Evolutionary conservation across 192 early-diverging fungal species (phyloP).

Genomic region (Lunasporangiospora selenospora): DNA sequence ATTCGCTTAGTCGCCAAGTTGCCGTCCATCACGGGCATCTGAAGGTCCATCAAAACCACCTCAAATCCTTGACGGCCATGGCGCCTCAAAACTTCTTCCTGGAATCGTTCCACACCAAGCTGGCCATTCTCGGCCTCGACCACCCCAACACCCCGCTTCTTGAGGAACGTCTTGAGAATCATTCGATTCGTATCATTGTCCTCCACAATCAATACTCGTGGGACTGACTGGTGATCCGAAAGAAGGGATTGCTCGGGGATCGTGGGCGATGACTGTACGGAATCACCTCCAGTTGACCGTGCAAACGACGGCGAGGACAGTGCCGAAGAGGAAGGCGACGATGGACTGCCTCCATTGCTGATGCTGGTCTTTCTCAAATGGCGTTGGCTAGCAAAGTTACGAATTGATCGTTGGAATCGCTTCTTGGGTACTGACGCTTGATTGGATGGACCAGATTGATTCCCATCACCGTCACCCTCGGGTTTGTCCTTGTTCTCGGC

Average conservation of each 20-base stretch:
- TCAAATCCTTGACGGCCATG: conserved; percentile 39
- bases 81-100: conserved; percentile 29
- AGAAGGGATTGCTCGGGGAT: too few species aligned
- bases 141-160: conserved; percentile 46
- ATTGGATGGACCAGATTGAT: conserved; percentile 14
- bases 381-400: conserved; percentile 6
- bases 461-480: not conserved
- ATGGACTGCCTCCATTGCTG: too few species aligned
- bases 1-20: conserved; percentile 51
- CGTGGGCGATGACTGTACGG: not conserved
- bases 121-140: conserved; percentile 54
- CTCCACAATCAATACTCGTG: conserved; percentile 51
- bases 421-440: conserved; percentile 5
- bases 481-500: not conserved
- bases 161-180: conserved; percentile 51
- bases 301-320: not conserved
- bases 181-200: conserved; percentile 54
- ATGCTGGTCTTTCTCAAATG: not conserved
- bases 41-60: conserved; percentile 54
- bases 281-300: not conserved
- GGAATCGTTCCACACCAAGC: conserved; percentile 50
- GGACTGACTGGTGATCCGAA: too few species aligned
- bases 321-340: not conserved
- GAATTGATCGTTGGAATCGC: conserved; percentile 18
- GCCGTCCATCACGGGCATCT: conserved; percentile 59